Percentiles rank a stretch among this genome's conserved stretches.
Evolutionary conservation across 441 rosid species (phyloP).

Genomic region (Gossypium davidsonii): DNA sequence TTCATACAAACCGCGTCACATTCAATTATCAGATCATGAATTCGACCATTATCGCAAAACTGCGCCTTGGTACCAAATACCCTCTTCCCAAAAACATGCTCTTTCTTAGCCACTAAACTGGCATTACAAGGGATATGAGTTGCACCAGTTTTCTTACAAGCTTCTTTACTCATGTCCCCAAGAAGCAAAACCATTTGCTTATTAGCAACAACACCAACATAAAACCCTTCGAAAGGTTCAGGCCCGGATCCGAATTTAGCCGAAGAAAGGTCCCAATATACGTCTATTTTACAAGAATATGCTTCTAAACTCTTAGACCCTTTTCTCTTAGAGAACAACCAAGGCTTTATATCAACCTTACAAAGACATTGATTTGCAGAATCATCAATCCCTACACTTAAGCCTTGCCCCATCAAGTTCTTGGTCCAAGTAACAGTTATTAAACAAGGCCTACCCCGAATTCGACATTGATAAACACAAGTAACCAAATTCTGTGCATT

Average conservation of each 20-base stretch:
- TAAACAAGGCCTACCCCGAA: conserved; percentile 53
- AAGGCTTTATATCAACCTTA: conserved; percentile 80
- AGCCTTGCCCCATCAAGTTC: conserved; percentile 84
- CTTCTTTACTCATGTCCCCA: conserved; percentile 83
- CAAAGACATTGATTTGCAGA: conserved; percentile 62
- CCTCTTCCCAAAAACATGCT: conserved; percentile 59
- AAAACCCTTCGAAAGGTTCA: conserved; percentile 71
- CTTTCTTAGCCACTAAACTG: conserved; percentile 49
- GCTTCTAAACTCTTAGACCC: conserved; percentile 69
- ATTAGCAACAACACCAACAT: conserved; percentile 59
- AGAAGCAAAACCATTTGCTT: conserved; percentile 63
- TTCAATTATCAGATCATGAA: conserved; percentile 58
- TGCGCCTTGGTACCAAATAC: conserved; percentile 45
- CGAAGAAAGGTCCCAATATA: conserved; percentile 73
- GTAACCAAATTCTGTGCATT: conserved; percentile 62
- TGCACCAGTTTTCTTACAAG: conserved; percentile 51
- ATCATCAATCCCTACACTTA: conserved; percentile 60
- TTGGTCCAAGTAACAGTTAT: conserved; percentile 74
- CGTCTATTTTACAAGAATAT: conserved; percentile 47
- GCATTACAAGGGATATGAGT: conserved; percentile 30
- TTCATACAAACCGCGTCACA: conserved; percentile 43
- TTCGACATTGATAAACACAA: conserved; percentile 56
- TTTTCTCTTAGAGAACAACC: conserved; percentile 81
- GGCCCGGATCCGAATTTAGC: conserved; percentile 80
- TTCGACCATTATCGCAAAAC: conserved; percentile 43